Conservation (phyloP, 805 yeast genomes). For the Hanseniaspora lindneri region DNA sequence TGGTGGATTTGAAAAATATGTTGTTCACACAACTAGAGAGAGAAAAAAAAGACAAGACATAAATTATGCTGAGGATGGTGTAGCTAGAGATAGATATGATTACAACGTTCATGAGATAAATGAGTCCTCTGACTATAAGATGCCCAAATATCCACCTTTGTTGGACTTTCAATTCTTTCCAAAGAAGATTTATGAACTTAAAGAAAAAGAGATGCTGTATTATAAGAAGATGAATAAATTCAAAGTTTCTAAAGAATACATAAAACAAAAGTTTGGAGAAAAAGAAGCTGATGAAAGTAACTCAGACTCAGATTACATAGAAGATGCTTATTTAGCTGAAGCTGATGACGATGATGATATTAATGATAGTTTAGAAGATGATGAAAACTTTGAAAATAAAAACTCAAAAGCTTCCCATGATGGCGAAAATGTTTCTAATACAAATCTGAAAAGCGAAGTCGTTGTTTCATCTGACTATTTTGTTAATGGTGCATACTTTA, state of each 20-base stretch:
- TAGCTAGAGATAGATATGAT: constrained; percentile 46
- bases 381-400: constrained; percentile 16
- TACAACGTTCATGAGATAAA: too few relatives aligned
- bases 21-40: constrained; percentile 45
- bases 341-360: constrained; percentile 18
- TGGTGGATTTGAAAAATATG: constrained; percentile 16
- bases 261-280: constrained; percentile 42
- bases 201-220: constrained; percentile 54
- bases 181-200: constrained; percentile 37
- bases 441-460: background rate
- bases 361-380: constrained; percentile 15
- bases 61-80: constrained; percentile 63
- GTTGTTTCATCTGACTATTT: constrained; percentile 1
- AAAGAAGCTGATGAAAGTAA: constrained; percentile 22
- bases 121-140: constrained; percentile 29
- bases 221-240: constrained; percentile 50
- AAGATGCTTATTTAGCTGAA: constrained; percentile 14
- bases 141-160: constrained; percentile 52
- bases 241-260: constrained; percentile 47
- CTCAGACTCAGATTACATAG: constrained; percentile 16
- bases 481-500: constrained; percentile 16
- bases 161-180: constrained; percentile 71
- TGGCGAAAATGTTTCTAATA: constrained; percentile 14
- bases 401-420: too few relatives aligned
- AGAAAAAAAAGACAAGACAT: constrained; percentile 60